phyloP scores from a whole-genome alignment of 148 eudicot species.

The Rhododendron mucronatum region DNA sequence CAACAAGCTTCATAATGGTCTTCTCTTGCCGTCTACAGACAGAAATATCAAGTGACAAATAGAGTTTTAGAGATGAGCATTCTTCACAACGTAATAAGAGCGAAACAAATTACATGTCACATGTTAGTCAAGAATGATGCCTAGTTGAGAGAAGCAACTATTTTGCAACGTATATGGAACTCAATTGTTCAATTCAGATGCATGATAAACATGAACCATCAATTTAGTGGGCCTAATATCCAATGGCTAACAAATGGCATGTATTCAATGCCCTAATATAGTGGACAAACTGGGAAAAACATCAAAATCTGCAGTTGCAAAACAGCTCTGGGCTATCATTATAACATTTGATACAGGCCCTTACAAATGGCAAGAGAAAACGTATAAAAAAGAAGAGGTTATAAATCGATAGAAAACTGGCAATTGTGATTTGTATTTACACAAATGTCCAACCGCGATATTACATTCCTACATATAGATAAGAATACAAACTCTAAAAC shows the following conservation, averaged over 20 bases:
- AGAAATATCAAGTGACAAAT: constrained; percentile 11
- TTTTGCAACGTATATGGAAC: background rate
- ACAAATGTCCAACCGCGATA: background rate
- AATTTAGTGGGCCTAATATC: background rate
- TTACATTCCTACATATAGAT: background rate
- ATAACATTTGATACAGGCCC: background rate
- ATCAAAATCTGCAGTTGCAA: background rate
- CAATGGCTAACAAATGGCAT: constrained; percentile 1
- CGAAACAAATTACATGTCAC: background rate
- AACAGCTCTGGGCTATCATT: background rate
- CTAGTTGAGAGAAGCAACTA: background rate
- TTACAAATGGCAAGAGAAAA: background rate
- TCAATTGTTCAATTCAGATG: background rate
- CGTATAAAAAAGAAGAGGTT: background rate
- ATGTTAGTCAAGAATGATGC: background rate
- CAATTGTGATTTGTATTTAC: background rate
- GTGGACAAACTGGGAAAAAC: too few relatives aligned
- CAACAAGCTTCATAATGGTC: constrained; percentile 88
- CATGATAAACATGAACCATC: background rate
- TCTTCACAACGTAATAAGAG: background rate
- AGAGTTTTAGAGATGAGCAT: background rate
- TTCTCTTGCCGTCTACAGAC: constrained; percentile 77
- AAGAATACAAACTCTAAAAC: background rate
- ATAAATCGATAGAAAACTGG: background rate
- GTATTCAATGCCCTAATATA: background rate